Conservation (phyloP, 257 asterid species). For the Echium plantagineum region DNA sequence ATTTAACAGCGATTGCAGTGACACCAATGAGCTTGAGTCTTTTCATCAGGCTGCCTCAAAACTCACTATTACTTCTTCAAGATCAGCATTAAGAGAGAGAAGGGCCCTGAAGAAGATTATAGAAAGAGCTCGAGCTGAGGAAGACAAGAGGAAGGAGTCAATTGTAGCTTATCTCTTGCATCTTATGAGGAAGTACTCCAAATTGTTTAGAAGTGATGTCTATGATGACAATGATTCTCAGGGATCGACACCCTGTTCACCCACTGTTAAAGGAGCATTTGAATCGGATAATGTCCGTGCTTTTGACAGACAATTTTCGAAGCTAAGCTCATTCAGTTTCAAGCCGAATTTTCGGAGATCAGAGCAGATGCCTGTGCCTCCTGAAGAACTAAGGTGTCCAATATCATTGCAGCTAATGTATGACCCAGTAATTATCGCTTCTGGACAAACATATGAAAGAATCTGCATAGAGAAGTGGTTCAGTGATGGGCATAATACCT, state of each 20-base stretch:
- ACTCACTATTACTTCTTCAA: conserved; percentile 82
- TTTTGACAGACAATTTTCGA: conserved; percentile 75
- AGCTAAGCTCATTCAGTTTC: conserved; percentile 77
- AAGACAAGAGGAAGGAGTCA: conserved; percentile 90
- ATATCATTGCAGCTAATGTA: conserved; percentile 90
- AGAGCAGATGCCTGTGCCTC: conserved; percentile 63
- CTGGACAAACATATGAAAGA: conserved; percentile 94
- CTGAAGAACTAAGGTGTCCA: conserved; percentile 94
- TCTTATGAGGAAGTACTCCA: conserved; percentile 85
- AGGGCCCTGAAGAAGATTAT: conserved; percentile 87
- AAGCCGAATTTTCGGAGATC: conserved; percentile 73
- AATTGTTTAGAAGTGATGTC: conserved; percentile 73
- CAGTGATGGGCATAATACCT: conserved; percentile 76
- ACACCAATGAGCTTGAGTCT: conserved; percentile 75
- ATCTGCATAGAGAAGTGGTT: conserved; percentile 99
- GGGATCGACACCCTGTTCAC: conserved; percentile 97
- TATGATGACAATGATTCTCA: conserved; percentile 96
- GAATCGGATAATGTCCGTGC: conserved; percentile 58
- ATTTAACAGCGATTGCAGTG: conserved; percentile 45
- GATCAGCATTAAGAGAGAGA: conserved; percentile 94
- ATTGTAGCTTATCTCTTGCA: conserved; percentile 80
- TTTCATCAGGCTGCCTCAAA: conserved; percentile 89
- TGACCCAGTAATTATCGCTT: conserved; percentile 89
- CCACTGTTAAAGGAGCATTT: conserved; percentile 63
- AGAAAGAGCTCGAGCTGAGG: conserved; percentile 80